Conservation (phyloP, 2,329 filamentous ascomycete genomes). For the Penicillium nordicum region DNA sequence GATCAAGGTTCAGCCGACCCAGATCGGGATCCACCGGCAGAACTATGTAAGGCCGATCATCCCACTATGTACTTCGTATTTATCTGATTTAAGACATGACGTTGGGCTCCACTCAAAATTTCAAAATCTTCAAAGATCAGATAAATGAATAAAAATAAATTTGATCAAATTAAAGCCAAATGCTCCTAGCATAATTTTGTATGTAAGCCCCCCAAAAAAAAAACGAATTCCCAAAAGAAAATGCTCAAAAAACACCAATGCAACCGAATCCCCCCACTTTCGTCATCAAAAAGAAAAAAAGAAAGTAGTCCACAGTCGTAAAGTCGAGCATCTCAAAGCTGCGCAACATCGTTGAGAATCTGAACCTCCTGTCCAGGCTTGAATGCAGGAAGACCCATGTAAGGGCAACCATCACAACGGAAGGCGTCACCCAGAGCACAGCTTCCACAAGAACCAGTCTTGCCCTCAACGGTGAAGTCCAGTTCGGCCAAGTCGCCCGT, state of each 20-base stretch:
- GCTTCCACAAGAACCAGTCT: conserved; percentile 91
- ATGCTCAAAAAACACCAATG: not conserved
- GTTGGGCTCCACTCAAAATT: conserved; percentile 6
- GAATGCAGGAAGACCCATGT: conserved; percentile 90
- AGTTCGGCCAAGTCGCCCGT: conserved; percentile 75
- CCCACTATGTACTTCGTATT: not conserved
- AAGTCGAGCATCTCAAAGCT: conserved; percentile 54
- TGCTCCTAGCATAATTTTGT: conserved; percentile 2
- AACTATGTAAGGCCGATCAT: not conserved
- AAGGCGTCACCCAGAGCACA: conserved; percentile 92
- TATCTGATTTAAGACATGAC: conserved; percentile 6
- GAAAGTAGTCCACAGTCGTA: not conserved
- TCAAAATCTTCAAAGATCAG: not conserved
- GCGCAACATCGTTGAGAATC: conserved; percentile 79
- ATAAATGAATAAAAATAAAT: not conserved
- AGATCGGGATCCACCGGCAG: too few relatives aligned
- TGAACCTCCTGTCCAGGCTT: conserved; percentile 94
- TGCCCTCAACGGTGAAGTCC: conserved; percentile 96
- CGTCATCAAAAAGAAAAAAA: conserved; percentile 4
- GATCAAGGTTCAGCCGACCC: too few relatives aligned
- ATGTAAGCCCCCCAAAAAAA: not conserved
- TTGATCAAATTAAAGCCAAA: not conserved
- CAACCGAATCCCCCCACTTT: not conserved
- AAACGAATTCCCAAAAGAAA: not conserved
- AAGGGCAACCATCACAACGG: conserved; percentile 71